Evolutionary conservation across 106 monocot genomes (phyloP).

Genomic region (Allium sativum): DNA sequence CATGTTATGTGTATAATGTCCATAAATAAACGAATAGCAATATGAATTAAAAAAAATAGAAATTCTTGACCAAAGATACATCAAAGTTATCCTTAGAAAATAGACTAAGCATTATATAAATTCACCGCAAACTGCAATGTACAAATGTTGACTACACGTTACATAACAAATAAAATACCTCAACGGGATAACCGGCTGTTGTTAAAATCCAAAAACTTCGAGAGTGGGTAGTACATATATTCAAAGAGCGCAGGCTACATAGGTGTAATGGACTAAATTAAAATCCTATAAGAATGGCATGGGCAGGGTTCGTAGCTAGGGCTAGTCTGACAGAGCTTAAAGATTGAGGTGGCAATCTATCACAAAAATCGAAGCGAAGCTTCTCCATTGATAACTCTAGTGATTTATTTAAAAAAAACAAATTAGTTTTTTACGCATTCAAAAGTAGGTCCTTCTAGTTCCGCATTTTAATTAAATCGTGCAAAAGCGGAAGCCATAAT

Average conservation of each 20-base stretch:
- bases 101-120: no score
- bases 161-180: no score
- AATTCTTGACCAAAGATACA: no score
- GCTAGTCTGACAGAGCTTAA: slow-evolving; percentile 53
- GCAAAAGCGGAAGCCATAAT: slow-evolving; percentile 85
- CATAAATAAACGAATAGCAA: no score
- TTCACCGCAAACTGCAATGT: no score
- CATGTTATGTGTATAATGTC: no score
- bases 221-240: no score
- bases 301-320: slow-evolving; percentile 71
- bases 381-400: slow-evolving; percentile 78
- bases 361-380: slow-evolving; percentile 48
- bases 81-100: no score
- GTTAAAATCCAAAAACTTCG: no score
- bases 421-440: slow-evolving; percentile 58
- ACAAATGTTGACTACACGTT: neutral
- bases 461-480: slow-evolving; percentile 75
- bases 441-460: slow-evolving; percentile 60
- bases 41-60: no score
- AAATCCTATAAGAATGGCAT: slow-evolving; percentile 62
- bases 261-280: slow-evolving; percentile 6
- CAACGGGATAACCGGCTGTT: no score
- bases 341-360: slow-evolving; percentile 30
- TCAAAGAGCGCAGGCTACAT: no score
- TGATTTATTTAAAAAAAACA: slow-evolving; percentile 70